phyloP scores from a whole-genome alignment of 1,284 basidiomycete species.

The Golubevia sp. region DNA sequence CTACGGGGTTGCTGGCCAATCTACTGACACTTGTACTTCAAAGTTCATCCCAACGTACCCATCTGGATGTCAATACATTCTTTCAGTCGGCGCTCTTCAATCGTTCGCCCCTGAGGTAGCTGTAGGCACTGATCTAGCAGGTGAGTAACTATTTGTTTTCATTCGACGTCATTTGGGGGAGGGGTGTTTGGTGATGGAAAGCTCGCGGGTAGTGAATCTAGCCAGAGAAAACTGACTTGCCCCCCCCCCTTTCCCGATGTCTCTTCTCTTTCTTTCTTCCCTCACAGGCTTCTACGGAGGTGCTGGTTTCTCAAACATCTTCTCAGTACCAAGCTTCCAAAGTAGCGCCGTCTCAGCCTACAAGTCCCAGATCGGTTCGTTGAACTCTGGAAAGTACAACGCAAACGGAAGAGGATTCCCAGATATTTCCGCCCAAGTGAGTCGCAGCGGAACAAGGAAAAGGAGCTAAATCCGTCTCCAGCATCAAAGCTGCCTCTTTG shows the following conservation, averaged over 20 bases:
- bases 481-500: no score
- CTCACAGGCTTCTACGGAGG: slow-evolving; percentile 14
- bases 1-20: slow-evolving; percentile 9
- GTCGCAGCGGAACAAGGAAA: no score
- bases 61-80: slow-evolving; percentile 12
- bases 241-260: no score
- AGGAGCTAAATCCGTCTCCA: no score
- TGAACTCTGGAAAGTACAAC: slow-evolving; percentile 11
- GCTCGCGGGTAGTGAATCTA: no score
- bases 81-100: slow-evolving; percentile 19
- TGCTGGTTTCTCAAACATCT: slow-evolving; percentile 12
- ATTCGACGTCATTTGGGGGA: no score
- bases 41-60: slow-evolving; percentile 19
- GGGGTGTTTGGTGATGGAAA: no score
- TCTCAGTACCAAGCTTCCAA: slow-evolving; percentile 10
- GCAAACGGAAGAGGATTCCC: slow-evolving; percentile 11
- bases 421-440: slow-evolving; percentile 15
- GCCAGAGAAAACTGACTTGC: no score
- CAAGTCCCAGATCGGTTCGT: neutral
- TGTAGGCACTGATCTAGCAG: neutral
- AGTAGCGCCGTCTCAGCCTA: slow-evolving; percentile 4
- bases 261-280: no score
- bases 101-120: neutral
- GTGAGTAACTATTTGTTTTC: no score
- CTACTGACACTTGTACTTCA: neutral